A percentile compares a stretch with the other conserved stretches of the same genome.
These are phyloP conservation scores for Phaseolus coccineus DNA, from an alignment of 331 rosid species.

Conservation along the genomic window DNA sequence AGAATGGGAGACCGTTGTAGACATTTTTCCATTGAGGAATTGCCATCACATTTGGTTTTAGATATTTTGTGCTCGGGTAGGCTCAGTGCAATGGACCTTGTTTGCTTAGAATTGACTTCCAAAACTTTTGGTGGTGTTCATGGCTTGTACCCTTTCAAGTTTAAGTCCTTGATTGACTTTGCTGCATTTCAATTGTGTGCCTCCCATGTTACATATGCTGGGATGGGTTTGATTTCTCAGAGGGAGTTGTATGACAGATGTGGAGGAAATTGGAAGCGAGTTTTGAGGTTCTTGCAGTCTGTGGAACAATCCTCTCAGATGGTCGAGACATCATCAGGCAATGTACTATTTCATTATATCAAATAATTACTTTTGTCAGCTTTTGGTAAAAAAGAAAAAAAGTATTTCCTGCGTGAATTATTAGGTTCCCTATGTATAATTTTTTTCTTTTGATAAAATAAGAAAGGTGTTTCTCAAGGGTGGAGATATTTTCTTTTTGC, in stretches of 20 bases:
- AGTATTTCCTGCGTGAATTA: constrained; percentile 7
- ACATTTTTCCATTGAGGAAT: constrained; percentile 71
- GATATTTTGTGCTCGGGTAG: constrained; percentile 76
- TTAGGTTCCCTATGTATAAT: not conserved
- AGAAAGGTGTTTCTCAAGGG: not conserved
- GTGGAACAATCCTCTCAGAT: constrained; percentile 78
- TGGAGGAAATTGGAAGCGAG: constrained; percentile 80
- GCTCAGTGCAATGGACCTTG: constrained; percentile 79
- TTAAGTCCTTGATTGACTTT: constrained; percentile 77
- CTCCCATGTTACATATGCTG: constrained; percentile 59
- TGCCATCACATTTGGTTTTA: constrained; percentile 84
- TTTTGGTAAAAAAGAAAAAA: not conserved
- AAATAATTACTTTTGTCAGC: constrained; percentile 31
- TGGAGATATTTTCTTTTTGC: not conserved
- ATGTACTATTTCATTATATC: constrained; percentile 71
- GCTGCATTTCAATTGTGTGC: constrained; percentile 76
- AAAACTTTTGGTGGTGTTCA: constrained; percentile 79
- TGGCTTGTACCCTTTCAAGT: constrained; percentile 70
- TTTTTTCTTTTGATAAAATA: not conserved
- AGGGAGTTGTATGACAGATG: constrained; percentile 76
- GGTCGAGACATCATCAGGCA: constrained; percentile 93
- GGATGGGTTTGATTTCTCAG: constrained; percentile 62
- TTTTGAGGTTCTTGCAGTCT: constrained; percentile 86
- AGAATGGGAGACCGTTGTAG: constrained; percentile 75
- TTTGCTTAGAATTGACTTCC: constrained; percentile 80